Evolutionary conservation across 768 basidiomycete species (phyloP).

Genomic region (Rhodotorula sphaerocarpa): DNA sequence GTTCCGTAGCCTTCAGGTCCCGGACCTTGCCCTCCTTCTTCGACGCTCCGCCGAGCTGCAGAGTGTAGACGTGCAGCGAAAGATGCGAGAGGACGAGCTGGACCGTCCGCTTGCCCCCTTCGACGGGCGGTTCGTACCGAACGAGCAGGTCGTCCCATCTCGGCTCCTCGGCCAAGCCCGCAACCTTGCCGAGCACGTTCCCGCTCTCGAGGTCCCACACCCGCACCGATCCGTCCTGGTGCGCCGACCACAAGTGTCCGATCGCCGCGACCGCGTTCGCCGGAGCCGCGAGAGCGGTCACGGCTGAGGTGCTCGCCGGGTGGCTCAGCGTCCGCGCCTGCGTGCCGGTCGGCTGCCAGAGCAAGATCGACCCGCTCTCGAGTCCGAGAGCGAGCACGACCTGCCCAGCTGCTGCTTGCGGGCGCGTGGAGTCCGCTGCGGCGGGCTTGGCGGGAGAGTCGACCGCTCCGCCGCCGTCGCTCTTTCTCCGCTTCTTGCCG

Average conservation of each 20-base stretch:
- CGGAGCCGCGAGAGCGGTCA: slow-evolving; percentile 28
- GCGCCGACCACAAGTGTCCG: slow-evolving; percentile 32
- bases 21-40: slow-evolving; percentile 35
- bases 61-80: slow-evolving; percentile 26
- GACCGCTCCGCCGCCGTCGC: slow-evolving; percentile 20
- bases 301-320: slow-evolving; percentile 22
- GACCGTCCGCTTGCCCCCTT: slow-evolving; percentile 14
- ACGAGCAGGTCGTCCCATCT: slow-evolving; percentile 31
- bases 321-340: slow-evolving; percentile 13
- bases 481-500: slow-evolving; percentile 36
- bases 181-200: slow-evolving; percentile 23
- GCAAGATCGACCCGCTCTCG: slow-evolving; percentile 21
- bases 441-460: slow-evolving; percentile 18
- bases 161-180: slow-evolving; percentile 12
- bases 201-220: slow-evolving; percentile 21
- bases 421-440: neutral
- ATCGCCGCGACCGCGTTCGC: neutral
- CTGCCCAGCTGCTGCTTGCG: neutral
- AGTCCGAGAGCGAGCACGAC: slow-evolving; percentile 30
- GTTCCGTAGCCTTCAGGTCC: slow-evolving; percentile 25
- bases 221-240: slow-evolving; percentile 29
- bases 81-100: slow-evolving; percentile 31
- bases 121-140: slow-evolving; percentile 18
- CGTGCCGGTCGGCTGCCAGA: slow-evolving; percentile 30
- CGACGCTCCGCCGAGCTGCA: slow-evolving; percentile 11